Evolutionary conservation across 225 moss, liverwort and hornwort species (phyloP).

Genomic region (Bryum argenteum): DNA sequence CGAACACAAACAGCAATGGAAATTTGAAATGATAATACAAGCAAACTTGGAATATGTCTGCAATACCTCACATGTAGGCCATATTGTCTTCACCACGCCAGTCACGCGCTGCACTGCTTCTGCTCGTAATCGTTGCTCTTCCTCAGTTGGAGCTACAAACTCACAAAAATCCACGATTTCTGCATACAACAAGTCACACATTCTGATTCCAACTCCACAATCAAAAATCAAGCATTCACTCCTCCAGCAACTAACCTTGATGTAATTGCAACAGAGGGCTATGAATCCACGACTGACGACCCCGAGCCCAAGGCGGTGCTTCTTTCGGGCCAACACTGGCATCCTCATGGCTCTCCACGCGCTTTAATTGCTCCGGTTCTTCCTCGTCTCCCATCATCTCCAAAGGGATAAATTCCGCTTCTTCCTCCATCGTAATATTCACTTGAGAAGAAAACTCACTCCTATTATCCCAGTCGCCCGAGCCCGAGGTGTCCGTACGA

Average conservation of each 20-base stretch:
- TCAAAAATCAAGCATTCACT: background rate
- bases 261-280: constrained; percentile 98
- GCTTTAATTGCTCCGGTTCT: constrained; percentile 36
- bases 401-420: constrained; percentile 67
- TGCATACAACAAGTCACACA: constrained; percentile 27
- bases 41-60: background rate
- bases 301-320: constrained; percentile 90
- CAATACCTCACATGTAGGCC: constrained; percentile 85
- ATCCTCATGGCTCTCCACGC: constrained; percentile 27
- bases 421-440: constrained; percentile 33
- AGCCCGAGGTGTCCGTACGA: constrained; percentile 36
- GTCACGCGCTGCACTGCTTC: constrained; percentile 69
- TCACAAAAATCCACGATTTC: constrained; percentile 81
- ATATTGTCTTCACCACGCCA: constrained; percentile 69
- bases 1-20: background rate
- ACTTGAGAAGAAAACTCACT: constrained; percentile 39
- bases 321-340: constrained; percentile 36
- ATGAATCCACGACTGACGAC: constrained; percentile 69
- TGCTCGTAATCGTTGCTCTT: constrained; percentile 62
- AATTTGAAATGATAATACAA: too few species aligned
- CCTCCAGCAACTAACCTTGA: constrained; percentile 57
- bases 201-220: background rate
- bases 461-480: constrained; percentile 38
- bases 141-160: constrained; percentile 72
- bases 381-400: constrained; percentile 34